phyloP scores from a whole-genome alignment of 805 yeast species.

The Candida ulmi region DNA sequence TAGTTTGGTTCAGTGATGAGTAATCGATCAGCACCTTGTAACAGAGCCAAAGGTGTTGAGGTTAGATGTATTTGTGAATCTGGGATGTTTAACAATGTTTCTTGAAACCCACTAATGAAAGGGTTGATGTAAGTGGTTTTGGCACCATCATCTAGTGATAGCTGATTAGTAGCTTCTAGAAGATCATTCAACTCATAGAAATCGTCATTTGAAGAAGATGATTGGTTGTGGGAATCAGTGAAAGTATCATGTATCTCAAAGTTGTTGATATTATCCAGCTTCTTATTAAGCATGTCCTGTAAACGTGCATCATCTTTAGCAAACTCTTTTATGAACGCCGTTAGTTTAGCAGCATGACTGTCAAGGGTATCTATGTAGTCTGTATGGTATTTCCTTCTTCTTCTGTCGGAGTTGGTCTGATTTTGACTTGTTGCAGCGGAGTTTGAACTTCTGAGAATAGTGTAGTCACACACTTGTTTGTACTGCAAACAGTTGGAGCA shows the following conservation, averaged over 20 bases:
- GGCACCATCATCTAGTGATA: not conserved
- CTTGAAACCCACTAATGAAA: slow-evolving; percentile 2
- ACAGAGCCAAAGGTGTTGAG: slow-evolving; percentile 3
- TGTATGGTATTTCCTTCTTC: slow-evolving; percentile 29
- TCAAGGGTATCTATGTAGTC: slow-evolving; percentile 27
- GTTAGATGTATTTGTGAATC: not conserved
- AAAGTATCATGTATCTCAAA: slow-evolving; percentile 1
- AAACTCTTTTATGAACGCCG: slow-evolving; percentile 18
- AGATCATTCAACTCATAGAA: slow-evolving; percentile 1
- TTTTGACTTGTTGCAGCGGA: slow-evolving; percentile 2
- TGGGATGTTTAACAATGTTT: slow-evolving; percentile 1
- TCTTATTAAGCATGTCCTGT: not conserved
- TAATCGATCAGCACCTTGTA: not conserved
- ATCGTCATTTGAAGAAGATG: not conserved
- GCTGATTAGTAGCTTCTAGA: not conserved
- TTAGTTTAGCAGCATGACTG: slow-evolving; percentile 16
- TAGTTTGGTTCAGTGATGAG: slow-evolving; percentile 7
- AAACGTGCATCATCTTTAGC: slow-evolving; percentile 19
- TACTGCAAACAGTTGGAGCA: slow-evolving; percentile 10
- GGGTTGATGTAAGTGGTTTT: slow-evolving; percentile 2
- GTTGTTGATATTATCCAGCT: slow-evolving; percentile 1
- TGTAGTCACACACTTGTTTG: slow-evolving; percentile 11
- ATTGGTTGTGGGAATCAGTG: not conserved
- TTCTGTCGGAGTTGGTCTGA: slow-evolving; percentile 16
- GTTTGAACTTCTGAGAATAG: slow-evolving; percentile 16